Percentiles rank a stretch among this genome's conserved stretches.
phyloP scores from a whole-genome alignment of 352 stramenopile species.

The Globisporangium middletonii region DNA sequence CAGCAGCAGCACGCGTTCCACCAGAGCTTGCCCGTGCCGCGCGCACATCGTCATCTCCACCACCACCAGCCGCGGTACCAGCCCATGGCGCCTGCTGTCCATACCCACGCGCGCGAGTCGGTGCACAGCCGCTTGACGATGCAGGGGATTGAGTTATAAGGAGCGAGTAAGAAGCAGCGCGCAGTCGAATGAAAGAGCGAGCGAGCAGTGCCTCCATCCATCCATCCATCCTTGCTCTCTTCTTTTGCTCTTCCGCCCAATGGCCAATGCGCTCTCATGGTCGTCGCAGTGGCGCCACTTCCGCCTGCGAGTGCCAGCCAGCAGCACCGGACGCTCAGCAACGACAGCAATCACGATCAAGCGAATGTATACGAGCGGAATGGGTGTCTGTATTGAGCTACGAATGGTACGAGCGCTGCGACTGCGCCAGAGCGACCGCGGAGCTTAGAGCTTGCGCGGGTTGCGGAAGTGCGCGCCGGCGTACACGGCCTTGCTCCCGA shows the following conservation, averaged over 20 bases:
- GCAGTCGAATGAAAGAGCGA: too few species aligned
- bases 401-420: not conserved
- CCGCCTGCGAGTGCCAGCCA: too few species aligned
- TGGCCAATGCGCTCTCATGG: too few species aligned
- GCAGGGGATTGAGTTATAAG: conserved; percentile 13
- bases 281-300: too few species aligned
- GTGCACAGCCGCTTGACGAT: conserved; percentile 10
- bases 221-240: not conserved
- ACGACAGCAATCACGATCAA: too few species aligned
- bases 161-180: too few species aligned
- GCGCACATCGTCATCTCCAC: not conserved
- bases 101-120: not conserved
- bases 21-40: not conserved
- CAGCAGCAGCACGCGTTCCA: conserved; percentile 21
- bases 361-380: too few species aligned
- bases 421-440: not conserved
- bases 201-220: not conserved
- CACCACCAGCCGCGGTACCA: conserved; percentile 3
- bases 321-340: too few species aligned
- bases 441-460: conserved; percentile 11
- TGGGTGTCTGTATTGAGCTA: too few species aligned
- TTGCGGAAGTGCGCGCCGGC: conserved; percentile 39
- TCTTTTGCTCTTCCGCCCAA: too few species aligned
- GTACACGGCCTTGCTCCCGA: conserved; percentile 74
- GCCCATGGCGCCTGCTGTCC: not conserved